Conservation (phyloP, 768 basidiomycete species). For the Lepiota subincarnata region DNA sequence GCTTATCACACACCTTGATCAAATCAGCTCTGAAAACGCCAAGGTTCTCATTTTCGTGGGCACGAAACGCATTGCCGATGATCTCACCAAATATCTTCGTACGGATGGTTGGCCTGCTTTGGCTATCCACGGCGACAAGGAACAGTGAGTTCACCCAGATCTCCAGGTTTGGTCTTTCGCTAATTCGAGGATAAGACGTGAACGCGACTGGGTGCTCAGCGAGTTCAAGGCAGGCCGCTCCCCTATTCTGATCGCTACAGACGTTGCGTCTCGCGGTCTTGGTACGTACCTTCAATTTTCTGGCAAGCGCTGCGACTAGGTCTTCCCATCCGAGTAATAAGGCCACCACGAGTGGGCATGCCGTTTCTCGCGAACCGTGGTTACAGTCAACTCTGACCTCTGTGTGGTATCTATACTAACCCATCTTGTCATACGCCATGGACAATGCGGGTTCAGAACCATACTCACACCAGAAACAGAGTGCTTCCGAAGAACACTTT, state of each 20-base stretch:
- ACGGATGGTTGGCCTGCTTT: constrained; percentile 99
- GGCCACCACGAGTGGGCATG: constrained; percentile 12
- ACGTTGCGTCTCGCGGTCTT: constrained; percentile 98
- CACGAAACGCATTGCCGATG: constrained; percentile 97
- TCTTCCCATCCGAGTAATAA: constrained; percentile 17
- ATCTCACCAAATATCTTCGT: constrained; percentile 95
- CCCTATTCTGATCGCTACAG: constrained; percentile 97
- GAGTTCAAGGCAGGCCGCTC: constrained; percentile 99
- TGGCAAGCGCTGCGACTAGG: constrained; percentile 42
- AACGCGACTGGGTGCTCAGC: constrained; percentile 98
- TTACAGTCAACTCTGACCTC: constrained; percentile 8
- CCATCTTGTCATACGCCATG: constrained; percentile 1
- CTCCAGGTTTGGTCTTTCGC: neutral
- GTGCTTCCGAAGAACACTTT: constrained; percentile 1
- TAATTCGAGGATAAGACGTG: constrained; percentile 51
- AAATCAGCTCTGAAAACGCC: constrained; percentile 94
- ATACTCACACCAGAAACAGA: constrained; percentile 7
- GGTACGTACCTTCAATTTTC: constrained; percentile 69
- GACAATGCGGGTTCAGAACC: neutral
- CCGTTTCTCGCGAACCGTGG: constrained; percentile 8
- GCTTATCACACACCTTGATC: constrained; percentile 94
- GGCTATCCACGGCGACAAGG: constrained; percentile 99
- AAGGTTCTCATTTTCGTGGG: constrained; percentile 99
- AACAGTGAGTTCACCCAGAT: constrained; percentile 61
- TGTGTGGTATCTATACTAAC: constrained; percentile 7